phyloP scores from a whole-genome alignment of 1,284 basidiomycete species.

The Cryptococcus maquisensis region DNA sequence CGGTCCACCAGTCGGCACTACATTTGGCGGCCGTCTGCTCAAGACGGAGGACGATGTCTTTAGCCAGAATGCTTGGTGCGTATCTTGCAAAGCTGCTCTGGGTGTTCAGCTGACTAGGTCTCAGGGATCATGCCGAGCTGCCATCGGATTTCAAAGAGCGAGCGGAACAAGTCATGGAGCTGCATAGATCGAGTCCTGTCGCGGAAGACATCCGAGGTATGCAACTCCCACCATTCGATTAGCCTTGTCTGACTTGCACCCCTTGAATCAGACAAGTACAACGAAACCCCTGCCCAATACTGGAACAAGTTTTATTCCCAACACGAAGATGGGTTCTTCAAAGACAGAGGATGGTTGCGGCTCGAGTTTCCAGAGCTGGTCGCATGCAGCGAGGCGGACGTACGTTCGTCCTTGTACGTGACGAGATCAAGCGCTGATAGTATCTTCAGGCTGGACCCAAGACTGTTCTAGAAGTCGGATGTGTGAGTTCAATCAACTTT shows the following conservation, averaged over 20 bases:
- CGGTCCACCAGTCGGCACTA: slow-evolving; percentile 41
- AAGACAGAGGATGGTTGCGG: slow-evolving; percentile 87
- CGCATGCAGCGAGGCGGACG: slow-evolving; percentile 63
- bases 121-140: slow-evolving; percentile 78
- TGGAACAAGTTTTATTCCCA: slow-evolving; percentile 89
- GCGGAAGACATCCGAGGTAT: slow-evolving; percentile 58
- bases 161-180: slow-evolving; percentile 64
- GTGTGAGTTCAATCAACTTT: slow-evolving; percentile 55
- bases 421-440: not conserved
- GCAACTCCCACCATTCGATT: slow-evolving; percentile 31
- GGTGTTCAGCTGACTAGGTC: slow-evolving; percentile 10
- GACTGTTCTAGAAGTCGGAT: slow-evolving; percentile 76
- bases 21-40: slow-evolving; percentile 44
- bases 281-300: slow-evolving; percentile 41
- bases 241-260: not conserved
- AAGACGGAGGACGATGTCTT: slow-evolving; percentile 43
- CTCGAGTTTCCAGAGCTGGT: slow-evolving; percentile 86
- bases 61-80: slow-evolving; percentile 48
- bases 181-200: slow-evolving; percentile 66
- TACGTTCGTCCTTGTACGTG: slow-evolving; percentile 40
- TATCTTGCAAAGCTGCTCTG: slow-evolving; percentile 3
- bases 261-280: slow-evolving; percentile 33
- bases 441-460: slow-evolving; percentile 64
- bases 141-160: slow-evolving; percentile 69
- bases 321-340: slow-evolving; percentile 75